Percentiles rank a stretch among this genome's conserved stretches.
phyloP scores from a whole-genome alignment of 169 alveolate genomes.

The Cyclospora cayetanensis region DNA sequence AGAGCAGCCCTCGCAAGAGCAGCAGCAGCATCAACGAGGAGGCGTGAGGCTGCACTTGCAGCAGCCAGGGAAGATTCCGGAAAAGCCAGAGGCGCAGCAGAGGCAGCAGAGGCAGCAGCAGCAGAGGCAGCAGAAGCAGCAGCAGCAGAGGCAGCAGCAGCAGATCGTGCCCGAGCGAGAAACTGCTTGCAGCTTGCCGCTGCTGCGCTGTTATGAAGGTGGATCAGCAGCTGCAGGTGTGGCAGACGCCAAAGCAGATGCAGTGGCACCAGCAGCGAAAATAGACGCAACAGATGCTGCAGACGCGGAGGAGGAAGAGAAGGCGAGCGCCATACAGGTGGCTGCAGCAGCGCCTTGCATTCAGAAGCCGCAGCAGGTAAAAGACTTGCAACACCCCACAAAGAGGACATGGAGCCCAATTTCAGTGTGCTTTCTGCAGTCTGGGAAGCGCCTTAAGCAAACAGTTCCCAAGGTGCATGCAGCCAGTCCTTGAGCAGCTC shows the following conservation, averaged over 20 bases:
- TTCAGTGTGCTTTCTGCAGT: background rate
- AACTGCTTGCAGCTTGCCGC: too few relatives aligned
- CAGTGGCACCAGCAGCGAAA: background rate
- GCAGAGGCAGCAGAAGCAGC: background rate
- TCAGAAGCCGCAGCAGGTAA: background rate
- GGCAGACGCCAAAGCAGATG: background rate
- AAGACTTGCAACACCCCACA: background rate
- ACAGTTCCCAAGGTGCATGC: background rate
- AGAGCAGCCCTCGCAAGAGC: background rate
- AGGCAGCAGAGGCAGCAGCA: too few relatives aligned
- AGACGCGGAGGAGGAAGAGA: background rate
- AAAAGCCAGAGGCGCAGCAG: too few relatives aligned
- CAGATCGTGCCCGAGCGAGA: background rate
- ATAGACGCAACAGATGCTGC: background rate
- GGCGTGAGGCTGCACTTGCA: too few relatives aligned
- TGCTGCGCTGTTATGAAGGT: too few relatives aligned
- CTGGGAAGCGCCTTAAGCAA: background rate
- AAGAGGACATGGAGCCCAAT: background rate
- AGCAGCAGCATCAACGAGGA: too few relatives aligned
- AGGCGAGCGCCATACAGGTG: background rate
- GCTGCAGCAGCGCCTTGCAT: background rate
- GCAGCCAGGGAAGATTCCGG: too few relatives aligned
- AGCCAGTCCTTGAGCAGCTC: background rate
- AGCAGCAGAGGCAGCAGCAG: conserved; percentile 7
- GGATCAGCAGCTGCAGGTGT: background rate